These are phyloP conservation scores for Penicillium macrosclerotiorum DNA, from an alignment of 495 filamentous ascomycete species.

Conservation along the genomic window DNA sequence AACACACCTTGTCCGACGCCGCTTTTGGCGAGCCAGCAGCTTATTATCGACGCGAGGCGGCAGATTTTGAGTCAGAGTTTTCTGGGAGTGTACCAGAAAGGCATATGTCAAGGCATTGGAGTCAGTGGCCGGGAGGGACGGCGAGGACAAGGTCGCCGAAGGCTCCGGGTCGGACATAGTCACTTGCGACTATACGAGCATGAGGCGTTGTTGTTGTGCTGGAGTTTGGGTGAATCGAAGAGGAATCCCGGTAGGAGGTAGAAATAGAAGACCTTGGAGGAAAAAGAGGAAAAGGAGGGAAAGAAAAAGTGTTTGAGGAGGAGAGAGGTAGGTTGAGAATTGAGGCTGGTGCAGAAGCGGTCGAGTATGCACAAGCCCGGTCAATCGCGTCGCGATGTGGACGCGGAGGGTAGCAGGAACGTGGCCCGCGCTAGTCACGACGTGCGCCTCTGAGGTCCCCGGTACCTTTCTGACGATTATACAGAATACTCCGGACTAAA, in stretches of 20 bases:
- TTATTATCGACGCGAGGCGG: constrained; percentile 68
- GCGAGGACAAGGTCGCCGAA: constrained; percentile 35
- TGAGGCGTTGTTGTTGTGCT: too few species aligned
- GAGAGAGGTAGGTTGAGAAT: too few species aligned
- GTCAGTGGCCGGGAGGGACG: constrained; percentile 36
- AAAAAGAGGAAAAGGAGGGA: constrained; percentile 10
- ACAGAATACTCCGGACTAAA: too few species aligned
- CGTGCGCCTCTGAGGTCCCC: constrained; percentile 18
- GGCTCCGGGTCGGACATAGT: constrained; percentile 42
- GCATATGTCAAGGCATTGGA: constrained; percentile 51
- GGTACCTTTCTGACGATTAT: too few species aligned
- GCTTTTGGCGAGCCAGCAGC: constrained; percentile 63
- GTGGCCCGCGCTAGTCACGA: constrained; percentile 30
- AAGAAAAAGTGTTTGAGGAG: constrained; percentile 10
- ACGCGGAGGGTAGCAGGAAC: constrained; percentile 37
- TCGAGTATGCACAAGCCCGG: constrained; percentile 19
- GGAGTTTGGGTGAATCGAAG: too few species aligned
- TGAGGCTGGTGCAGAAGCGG: constrained; percentile 21
- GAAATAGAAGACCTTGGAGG: constrained; percentile 7
- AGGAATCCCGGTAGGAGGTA: too few species aligned
- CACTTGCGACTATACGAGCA: constrained; percentile 17
- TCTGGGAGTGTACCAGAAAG: constrained; percentile 68
- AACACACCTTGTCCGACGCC: constrained; percentile 62
- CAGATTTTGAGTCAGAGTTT: constrained; percentile 59
- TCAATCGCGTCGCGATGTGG: constrained; percentile 45